phyloP scores from a whole-genome alignment of 2,329 filamentous ascomycete genomes.

The Didymellaceae sp. region DNA sequence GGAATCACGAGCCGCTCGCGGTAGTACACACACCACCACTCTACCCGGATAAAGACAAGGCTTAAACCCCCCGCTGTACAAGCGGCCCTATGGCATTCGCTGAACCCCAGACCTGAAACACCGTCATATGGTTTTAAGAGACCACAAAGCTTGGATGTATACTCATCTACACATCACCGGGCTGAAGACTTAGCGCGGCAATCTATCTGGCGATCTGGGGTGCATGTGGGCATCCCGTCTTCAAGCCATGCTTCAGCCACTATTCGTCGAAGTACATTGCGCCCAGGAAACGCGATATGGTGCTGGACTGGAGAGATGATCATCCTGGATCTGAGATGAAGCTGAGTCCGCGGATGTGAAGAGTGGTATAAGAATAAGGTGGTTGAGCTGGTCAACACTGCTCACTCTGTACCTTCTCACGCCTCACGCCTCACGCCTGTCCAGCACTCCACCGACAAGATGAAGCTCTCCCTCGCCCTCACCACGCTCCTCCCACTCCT shows the following conservation, averaged over 20 bases:
- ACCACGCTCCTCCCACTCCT: slow-evolving; percentile 41
- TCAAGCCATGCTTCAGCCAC: background rate
- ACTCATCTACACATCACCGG: background rate
- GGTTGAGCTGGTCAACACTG: background rate
- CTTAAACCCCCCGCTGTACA: background rate
- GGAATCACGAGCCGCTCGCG: slow-evolving; percentile 6
- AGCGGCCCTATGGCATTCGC: slow-evolving; percentile 10
- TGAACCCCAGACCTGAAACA: slow-evolving; percentile 2
- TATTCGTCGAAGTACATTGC: slow-evolving; percentile 9
- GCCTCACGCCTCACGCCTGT: no score
- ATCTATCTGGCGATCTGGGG: slow-evolving; percentile 6
- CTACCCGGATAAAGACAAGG: slow-evolving; percentile 13
- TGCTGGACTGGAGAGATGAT: background rate
- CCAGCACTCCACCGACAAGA: slow-evolving; percentile 15
- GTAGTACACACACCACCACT: background rate
- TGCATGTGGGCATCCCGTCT: background rate
- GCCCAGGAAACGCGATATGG: slow-evolving; percentile 1
- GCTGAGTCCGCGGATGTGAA: background rate
- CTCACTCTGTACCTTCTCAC: background rate
- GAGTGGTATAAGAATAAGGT: background rate
- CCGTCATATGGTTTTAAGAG: background rate
- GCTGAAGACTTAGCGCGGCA: background rate
- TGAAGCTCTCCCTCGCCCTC: slow-evolving; percentile 39
- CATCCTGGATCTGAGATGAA: background rate
- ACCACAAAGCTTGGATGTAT: background rate